phyloP scores from a whole-genome alignment of 2,329 filamentous ascomycete genomes.

The Erysiphe pulchra region DNA sequence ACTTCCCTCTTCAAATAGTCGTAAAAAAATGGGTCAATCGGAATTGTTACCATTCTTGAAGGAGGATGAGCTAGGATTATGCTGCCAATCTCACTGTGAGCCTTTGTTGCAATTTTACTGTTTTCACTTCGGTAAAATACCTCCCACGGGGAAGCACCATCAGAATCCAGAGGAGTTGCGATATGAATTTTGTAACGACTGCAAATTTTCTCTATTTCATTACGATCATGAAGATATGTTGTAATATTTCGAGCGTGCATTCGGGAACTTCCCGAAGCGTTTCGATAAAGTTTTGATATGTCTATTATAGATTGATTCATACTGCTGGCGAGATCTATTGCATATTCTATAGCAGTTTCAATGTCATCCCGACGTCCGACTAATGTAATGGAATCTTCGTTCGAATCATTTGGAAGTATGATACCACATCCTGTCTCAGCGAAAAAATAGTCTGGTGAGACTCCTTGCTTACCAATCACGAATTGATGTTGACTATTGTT shows the following conservation, averaged over 20 bases:
- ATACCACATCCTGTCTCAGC: conserved; percentile 76
- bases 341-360: conserved; percentile 49
- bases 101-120: conserved; percentile 56
- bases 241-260: conserved; percentile 67
- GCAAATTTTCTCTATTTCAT: conserved; percentile 64
- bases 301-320: conserved; percentile 73
- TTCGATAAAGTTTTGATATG: conserved; percentile 52
- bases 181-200: conserved; percentile 63
- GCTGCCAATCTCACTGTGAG: conserved; percentile 47
- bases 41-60: conserved; percentile 36
- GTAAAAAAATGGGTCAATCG: conserved; percentile 59
- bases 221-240: conserved; percentile 60
- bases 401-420: conserved; percentile 49
- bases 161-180: conserved; percentile 44
- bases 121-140: conserved; percentile 49
- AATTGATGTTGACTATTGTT: conserved; percentile 81
- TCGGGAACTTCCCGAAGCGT: conserved; percentile 46
- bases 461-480: conserved; percentile 65
- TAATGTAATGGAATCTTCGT: conserved; percentile 60
- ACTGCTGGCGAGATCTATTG: conserved; percentile 66
- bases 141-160: conserved; percentile 59
- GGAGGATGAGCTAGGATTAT: conserved; percentile 53
- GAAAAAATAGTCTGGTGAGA: conserved; percentile 65
- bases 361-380: conserved; percentile 56
- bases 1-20: conserved; percentile 41